phyloP scores from a whole-genome alignment of 129 eudicot species.

The Rutidosis leptorrhynchoides region DNA sequence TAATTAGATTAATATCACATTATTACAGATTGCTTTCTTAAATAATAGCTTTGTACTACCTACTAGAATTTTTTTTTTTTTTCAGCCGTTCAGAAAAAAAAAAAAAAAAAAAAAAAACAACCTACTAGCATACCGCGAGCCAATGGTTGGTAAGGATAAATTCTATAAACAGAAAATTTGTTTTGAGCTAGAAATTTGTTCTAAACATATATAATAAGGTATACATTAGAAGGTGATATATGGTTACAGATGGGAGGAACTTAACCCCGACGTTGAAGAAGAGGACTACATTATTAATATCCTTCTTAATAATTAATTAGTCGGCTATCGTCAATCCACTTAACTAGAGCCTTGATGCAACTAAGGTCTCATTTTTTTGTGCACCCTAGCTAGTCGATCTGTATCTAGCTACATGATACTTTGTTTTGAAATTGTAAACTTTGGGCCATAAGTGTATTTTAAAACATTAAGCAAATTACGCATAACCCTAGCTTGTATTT shows the following conservation, averaged over 20 bases:
- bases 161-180: background rate
- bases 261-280: background rate
- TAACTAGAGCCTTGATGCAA: background rate
- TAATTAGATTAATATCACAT: constrained; percentile 18
- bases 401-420: background rate
- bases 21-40: too few relatives aligned
- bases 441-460: background rate
- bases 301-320: background rate
- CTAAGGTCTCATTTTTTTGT: constrained; percentile 7
- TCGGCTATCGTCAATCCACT: background rate
- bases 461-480: constrained; percentile 1
- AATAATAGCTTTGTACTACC: too few relatives aligned
- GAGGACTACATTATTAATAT: background rate
- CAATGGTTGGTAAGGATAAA: too few relatives aligned
- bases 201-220: background rate
- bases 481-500: background rate
- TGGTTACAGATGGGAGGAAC: background rate
- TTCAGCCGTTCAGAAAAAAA: too few relatives aligned
- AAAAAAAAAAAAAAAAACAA: too few relatives aligned
- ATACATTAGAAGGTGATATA: background rate
- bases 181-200: background rate
- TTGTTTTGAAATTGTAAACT: background rate
- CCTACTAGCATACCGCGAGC: too few relatives aligned
- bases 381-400: background rate
- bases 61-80: too few relatives aligned